Conservation (phyloP, 345 rosid species). For the Anastatica hierochuntica region DNA sequence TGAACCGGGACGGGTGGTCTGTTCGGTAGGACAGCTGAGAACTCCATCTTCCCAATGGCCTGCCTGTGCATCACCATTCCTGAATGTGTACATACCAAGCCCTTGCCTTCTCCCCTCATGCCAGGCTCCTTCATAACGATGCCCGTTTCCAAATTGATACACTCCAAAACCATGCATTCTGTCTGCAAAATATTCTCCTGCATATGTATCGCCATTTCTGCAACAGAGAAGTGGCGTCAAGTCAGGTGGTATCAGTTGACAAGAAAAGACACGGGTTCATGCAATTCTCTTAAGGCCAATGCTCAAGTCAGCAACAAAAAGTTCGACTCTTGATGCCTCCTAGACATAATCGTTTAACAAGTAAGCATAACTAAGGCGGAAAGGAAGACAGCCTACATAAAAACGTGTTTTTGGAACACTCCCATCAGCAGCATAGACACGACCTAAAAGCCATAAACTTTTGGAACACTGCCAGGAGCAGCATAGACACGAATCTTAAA, state of each 20-base stretch:
- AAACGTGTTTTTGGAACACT: not conserved
- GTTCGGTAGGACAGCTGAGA: conserved; percentile 26
- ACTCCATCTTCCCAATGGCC: conserved; percentile 72
- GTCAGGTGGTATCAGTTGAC: conserved; percentile 7
- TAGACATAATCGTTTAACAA: not conserved
- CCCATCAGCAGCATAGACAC: not conserved
- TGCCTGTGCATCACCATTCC: conserved; percentile 64
- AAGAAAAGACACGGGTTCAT: not conserved
- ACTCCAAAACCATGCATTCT: conserved; percentile 82
- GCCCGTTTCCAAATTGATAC: conserved; percentile 70
- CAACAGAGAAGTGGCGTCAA: not conserved
- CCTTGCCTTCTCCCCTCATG: conserved; percentile 92
- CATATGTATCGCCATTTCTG: conserved; percentile 70
- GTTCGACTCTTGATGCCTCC: not conserved
- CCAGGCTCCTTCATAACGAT: conserved; percentile 80
- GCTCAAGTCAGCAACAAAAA: not conserved
- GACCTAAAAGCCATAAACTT: conserved; percentile 5
- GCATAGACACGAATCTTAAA: conserved; percentile 15
- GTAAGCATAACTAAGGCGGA: not conserved
- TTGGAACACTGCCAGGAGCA: not conserved
- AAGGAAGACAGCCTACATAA: too few relatives aligned
- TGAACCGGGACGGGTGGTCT: conserved; percentile 47
- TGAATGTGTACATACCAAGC: conserved; percentile 65
- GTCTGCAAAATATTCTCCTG: conserved; percentile 81
- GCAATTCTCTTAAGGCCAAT: not conserved